Percentiles rank a stretch among this genome's conserved stretches.
These are phyloP conservation scores for Suillus cothurnatus DNA, from an alignment of 768 basidiomycete genomes.

Conservation along the genomic window DNA sequence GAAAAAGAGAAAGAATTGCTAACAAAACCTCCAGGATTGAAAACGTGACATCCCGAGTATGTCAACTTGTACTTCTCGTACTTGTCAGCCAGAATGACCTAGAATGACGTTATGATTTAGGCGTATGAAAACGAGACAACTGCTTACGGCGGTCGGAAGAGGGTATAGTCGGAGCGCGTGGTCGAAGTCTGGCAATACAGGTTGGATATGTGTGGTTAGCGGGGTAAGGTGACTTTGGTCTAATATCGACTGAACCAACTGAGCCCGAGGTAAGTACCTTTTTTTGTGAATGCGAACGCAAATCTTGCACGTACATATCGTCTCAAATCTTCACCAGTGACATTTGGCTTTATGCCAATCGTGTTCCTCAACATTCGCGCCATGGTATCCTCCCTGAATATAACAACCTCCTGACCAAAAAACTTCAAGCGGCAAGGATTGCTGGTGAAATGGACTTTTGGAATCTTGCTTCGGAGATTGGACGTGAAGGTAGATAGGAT, in stretches of 20 bases:
- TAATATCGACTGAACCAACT: slow-evolving; percentile 96
- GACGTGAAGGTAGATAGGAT: slow-evolving; percentile 75
- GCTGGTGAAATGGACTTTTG: slow-evolving; percentile 79
- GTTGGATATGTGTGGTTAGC: slow-evolving; percentile 80
- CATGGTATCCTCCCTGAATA: slow-evolving; percentile 94
- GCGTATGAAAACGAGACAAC: not conserved
- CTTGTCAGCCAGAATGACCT: slow-evolving; percentile 95
- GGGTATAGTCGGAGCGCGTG: slow-evolving; percentile 93
- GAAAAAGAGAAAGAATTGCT: slow-evolving; percentile 84
- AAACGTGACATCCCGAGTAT: slow-evolving; percentile 97
- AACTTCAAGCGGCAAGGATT: slow-evolving; percentile 96
- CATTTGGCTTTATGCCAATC: slow-evolving; percentile 83
- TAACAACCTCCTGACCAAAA: slow-evolving; percentile 92
- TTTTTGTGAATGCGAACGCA: slow-evolving; percentile 4
- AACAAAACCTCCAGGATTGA: slow-evolving; percentile 95
- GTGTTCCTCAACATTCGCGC: slow-evolving; percentile 90
- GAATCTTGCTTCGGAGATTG: slow-evolving; percentile 70
- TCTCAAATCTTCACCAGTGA: slow-evolving; percentile 79
- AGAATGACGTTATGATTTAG: slow-evolving; percentile 15
- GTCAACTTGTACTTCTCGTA: slow-evolving; percentile 96
- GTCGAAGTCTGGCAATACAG: slow-evolving; percentile 87
- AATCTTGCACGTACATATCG: slow-evolving; percentile 68
- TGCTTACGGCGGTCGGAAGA: slow-evolving; percentile 82
- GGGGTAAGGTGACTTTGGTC: slow-evolving; percentile 97
- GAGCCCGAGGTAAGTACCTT: slow-evolving; percentile 5